phyloP scores from a whole-genome alignment of 768 basidiomycete species.

The Rhizopogon vulgaris region DNA sequence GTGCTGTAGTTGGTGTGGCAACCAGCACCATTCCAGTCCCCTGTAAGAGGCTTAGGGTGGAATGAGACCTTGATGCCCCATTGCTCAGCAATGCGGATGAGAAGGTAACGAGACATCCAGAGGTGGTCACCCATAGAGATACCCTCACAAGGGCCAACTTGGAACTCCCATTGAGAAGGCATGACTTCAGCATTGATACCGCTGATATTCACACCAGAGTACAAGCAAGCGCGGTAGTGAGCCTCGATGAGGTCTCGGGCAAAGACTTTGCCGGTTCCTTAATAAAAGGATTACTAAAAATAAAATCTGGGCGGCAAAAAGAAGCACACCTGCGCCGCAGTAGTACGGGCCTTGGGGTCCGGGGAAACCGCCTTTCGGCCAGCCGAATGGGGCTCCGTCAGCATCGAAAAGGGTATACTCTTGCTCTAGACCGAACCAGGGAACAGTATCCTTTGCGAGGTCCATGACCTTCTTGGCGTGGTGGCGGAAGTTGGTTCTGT shows the following conservation, averaged over 20 bases:
- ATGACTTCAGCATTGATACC: slow-evolving; percentile 99
- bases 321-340: slow-evolving; percentile 86
- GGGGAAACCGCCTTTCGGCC: slow-evolving; percentile 99
- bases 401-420: slow-evolving; percentile 97
- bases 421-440: slow-evolving; percentile 99
- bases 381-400: slow-evolving; percentile 87
- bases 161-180: slow-evolving; percentile 99
- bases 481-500: slow-evolving; percentile 93
- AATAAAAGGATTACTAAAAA: slow-evolving; percentile 8
- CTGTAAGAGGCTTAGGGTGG: slow-evolving; percentile 96
- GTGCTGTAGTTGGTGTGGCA: slow-evolving; percentile 99
- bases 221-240: slow-evolving; percentile 95
- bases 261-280: slow-evolving; percentile 95
- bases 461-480: slow-evolving; percentile 96
- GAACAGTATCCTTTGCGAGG: slow-evolving; percentile 66
- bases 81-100: slow-evolving; percentile 94
- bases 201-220: slow-evolving; percentile 93
- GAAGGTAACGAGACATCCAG: slow-evolving; percentile 97
- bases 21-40: slow-evolving; percentile 99
- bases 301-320: neutral
- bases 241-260: slow-evolving; percentile 98
- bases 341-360: slow-evolving; percentile 99
- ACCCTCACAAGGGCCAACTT: slow-evolving; percentile 96
- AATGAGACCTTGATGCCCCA: slow-evolving; percentile 97
- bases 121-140: slow-evolving; percentile 99